Conservation (phyloP, 176 grass and related monocot species). For the Oryza brachyantha region DNA sequence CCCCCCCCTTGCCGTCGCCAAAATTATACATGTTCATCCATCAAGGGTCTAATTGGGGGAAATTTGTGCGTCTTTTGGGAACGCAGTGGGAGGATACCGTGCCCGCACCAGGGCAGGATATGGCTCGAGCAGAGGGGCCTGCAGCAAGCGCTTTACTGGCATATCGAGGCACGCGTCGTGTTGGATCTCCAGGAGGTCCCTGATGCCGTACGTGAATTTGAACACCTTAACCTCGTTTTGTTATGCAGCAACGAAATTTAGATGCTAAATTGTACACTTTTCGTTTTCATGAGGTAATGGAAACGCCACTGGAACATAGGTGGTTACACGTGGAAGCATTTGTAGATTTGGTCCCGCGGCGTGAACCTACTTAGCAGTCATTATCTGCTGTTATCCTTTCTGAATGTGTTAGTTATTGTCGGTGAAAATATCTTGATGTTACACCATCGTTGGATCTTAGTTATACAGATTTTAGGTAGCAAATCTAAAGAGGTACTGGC, state of each 20-base stretch:
- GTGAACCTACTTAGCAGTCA: not conserved
- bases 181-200: conserved; percentile 82
- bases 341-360: not conserved
- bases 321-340: not conserved
- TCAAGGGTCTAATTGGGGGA: conserved; percentile 15
- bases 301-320: not conserved
- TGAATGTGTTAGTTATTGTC: not conserved
- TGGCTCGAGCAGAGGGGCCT: conserved; percentile 93
- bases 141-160: conserved; percentile 88
- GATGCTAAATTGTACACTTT: not conserved
- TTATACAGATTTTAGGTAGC: not conserved
- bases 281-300: not conserved
- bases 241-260: not conserved
- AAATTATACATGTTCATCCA: not conserved
- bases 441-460: not conserved
- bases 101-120: conserved; percentile 78
- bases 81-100: conserved; percentile 84
- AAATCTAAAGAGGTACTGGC: not conserved
- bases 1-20: not conserved
- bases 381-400: not conserved
- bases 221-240: not conserved
- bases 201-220: conserved; percentile 48
- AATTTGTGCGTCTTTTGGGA: not conserved
- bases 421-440: not conserved
- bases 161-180: conserved; percentile 90